These are phyloP conservation scores for Przewalskia tangutica DNA, from an alignment of 257 asterid genomes.

Conservation along the genomic window DNA sequence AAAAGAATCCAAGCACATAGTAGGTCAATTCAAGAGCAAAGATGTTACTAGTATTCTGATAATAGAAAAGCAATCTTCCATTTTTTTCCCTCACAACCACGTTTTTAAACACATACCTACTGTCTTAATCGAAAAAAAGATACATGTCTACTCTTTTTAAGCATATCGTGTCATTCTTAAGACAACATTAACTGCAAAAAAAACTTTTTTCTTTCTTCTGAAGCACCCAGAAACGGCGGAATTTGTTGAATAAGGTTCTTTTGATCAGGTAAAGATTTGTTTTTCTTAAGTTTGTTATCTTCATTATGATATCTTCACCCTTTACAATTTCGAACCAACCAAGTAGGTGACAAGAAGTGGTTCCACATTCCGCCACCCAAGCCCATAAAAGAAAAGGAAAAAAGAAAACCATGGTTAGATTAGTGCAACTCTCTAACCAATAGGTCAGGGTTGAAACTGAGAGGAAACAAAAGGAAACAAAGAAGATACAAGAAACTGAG, in stretches of 20 bases:
- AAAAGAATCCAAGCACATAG: not conserved
- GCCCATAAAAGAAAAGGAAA: not conserved
- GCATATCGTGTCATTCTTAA: not conserved
- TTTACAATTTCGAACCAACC: not conserved
- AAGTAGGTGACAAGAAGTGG: not conserved
- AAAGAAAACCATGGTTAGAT: not conserved
- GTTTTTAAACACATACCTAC: not conserved
- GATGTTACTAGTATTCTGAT: not conserved
- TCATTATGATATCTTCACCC: not conserved
- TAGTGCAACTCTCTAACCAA: not conserved
- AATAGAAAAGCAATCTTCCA: not conserved
- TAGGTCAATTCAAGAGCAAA: not conserved
- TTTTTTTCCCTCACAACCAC: not conserved
- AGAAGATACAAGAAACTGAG: not conserved
- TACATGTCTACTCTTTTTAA: not conserved
- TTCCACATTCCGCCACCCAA: not conserved
- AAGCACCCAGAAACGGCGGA: not conserved
- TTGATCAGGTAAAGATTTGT: not conserved
- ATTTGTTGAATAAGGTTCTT: too few relatives aligned
- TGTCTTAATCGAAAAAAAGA: not conserved
- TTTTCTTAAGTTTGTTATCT: not conserved
- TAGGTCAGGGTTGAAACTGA: not conserved
- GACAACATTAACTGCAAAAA: not conserved
- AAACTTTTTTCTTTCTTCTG: not conserved
- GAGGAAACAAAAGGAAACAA: not conserved